These are phyloP conservation scores for Cyclanthera cordifolia DNA, from an alignment of 306 rosid species.

Conservation along the genomic window DNA sequence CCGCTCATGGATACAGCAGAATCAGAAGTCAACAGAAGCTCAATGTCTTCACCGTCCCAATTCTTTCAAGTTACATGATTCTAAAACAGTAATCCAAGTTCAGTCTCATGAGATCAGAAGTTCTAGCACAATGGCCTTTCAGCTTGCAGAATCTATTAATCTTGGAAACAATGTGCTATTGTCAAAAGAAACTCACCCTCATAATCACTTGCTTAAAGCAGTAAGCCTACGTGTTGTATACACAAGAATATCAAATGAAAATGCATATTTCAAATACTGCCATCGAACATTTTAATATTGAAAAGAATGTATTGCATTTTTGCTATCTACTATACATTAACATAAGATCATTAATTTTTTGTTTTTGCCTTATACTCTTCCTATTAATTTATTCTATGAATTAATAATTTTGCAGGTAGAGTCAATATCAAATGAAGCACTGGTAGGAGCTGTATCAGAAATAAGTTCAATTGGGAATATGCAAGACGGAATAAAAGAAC, in stretches of 20 bases:
- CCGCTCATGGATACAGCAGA: not conserved
- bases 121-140: not conserved
- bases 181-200: not conserved
- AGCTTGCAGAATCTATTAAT: not conserved
- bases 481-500: not conserved
- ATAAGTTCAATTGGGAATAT: not conserved
- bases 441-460: not conserved
- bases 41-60: no score
- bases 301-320: not conserved
- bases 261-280: not conserved
- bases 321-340: not conserved
- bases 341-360: no score
- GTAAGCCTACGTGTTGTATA: constrained; percentile 3
- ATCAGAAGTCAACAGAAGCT: not conserved
- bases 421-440: not conserved
- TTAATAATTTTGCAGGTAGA: not conserved
- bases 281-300: not conserved
- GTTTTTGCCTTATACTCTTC: not conserved
- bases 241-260: not conserved
- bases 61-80: not conserved
- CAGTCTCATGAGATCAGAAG: constrained; percentile 2
- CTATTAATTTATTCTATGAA: not conserved
- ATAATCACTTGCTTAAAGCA: not conserved
- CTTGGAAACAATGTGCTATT: not conserved
- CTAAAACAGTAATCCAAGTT: not conserved